These are phyloP conservation scores for Blastobotrys elegans DNA, from an alignment of 1,139 yeast species.

Conservation along the genomic window DNA sequence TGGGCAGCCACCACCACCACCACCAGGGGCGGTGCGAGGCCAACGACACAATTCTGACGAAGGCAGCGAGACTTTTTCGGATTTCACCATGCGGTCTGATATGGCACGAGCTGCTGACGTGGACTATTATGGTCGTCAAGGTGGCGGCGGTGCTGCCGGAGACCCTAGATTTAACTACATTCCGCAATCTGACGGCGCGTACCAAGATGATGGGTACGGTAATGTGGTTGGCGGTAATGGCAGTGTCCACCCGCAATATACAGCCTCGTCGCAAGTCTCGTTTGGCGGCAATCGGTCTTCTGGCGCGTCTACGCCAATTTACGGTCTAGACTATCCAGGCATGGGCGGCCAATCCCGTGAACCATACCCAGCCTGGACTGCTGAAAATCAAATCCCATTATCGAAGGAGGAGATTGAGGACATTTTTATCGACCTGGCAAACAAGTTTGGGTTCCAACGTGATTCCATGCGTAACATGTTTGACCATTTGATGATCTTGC, in stretches of 20 bases:
- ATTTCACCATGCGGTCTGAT: slow-evolving; percentile 43
- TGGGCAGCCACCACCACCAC: slow-evolving; percentile 22
- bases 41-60: slow-evolving; percentile 35
- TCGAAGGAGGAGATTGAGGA: slow-evolving; percentile 86
- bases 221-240: no score
- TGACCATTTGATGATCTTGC: slow-evolving; percentile 88
- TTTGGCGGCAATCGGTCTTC: slow-evolving; percentile 79
- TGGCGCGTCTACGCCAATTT: slow-evolving; percentile 94
- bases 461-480: slow-evolving; percentile 97
- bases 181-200: slow-evolving; percentile 30
- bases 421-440: slow-evolving; percentile 81
- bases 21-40: slow-evolving; percentile 17
- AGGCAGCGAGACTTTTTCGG: slow-evolving; percentile 40
- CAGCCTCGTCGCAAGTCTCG: slow-evolving; percentile 42
- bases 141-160: no score
- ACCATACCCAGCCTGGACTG: slow-evolving; percentile 96
- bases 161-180: slow-evolving; percentile 27
- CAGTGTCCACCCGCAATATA: slow-evolving; percentile 21
- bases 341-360: slow-evolving; percentile 51
- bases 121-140: slow-evolving; percentile 35
- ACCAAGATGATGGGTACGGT: slow-evolving; percentile 30
- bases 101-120: slow-evolving; percentile 36
- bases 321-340: slow-evolving; percentile 70
- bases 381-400: slow-evolving; percentile 83
- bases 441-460: slow-evolving; percentile 95